Evolutionary conservation across 2,329 filamentous ascomycete species (phyloP), one percentile per base, ranked within the genome.

Genomic region (Colletotrichum incanum): DNA sequence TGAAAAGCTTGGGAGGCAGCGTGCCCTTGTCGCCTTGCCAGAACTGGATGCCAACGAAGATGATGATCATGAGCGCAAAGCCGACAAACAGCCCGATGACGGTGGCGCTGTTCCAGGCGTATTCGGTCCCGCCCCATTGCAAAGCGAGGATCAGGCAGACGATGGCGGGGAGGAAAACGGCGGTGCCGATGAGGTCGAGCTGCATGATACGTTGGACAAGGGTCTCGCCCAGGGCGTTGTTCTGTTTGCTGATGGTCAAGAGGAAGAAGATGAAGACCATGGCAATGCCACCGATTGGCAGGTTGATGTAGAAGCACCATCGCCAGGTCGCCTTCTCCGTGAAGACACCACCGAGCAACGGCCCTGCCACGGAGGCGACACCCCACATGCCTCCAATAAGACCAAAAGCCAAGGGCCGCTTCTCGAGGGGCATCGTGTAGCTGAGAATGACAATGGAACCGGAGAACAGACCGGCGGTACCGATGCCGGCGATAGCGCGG

Each of bases 341-440:
- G 49, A 89, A 86, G 8, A 78, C 86, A 26, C 87, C 87, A 7
- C 87, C 87, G 6, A 88, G 79, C 18, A 89, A 77, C 9, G 87
- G 87, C 0, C 86, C 87, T 3, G 84, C 84, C 8, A 88, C 86
- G 37, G 80, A 83, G 52, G 87, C 87, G 61, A 91, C 84, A 20
- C 88, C 89, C 79, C 86, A 90, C 82, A 90, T 88, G 61, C 83
- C 86, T 14, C 86, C 86, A 50, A 90, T 83, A 50, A 90, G 77
- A 34, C 88, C 88, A 65, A 88, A 88, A 31, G 86, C 88, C 39
- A 88, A 79, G 9, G 86, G 89, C 41, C 89, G 82, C 75, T 88
- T 87, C 9, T 84, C 79, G 11, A 91, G 82, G 5, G 89, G 88
- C 59, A 90, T 81, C 7, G 84, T 82, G 50, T 84, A 82, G 14